Conservation (phyloP, 805 yeast genomes). For the Clavispora santaluciae region DNA sequence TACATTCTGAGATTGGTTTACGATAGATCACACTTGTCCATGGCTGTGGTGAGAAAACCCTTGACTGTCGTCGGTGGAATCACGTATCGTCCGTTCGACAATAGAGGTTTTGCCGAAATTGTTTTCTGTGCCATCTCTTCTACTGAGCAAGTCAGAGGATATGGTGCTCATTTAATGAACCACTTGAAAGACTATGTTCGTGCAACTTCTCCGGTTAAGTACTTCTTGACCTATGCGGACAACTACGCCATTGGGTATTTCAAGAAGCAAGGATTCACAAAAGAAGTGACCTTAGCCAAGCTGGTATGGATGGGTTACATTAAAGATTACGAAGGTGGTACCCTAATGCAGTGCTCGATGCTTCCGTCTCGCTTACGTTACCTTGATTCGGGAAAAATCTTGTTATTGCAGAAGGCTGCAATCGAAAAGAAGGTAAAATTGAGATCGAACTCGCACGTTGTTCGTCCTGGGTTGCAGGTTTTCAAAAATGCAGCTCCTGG, state of each 20-base stretch:
- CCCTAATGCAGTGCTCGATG: constrained; percentile 96
- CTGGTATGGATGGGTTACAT: constrained; percentile 97
- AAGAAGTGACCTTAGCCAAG: constrained; percentile 83
- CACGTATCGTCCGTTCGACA: constrained; percentile 90
- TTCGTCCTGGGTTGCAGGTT: constrained; percentile 73
- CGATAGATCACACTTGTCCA: constrained; percentile 89
- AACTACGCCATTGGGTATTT: constrained; percentile 98
- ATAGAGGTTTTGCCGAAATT: constrained; percentile 91
- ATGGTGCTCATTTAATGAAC: constrained; percentile 98
- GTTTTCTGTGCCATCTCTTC: constrained; percentile 98
- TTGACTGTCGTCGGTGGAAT: constrained; percentile 97
- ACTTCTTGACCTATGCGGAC: constrained; percentile 94
- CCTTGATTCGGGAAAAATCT: constrained; percentile 80
- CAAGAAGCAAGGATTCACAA: constrained; percentile 96
- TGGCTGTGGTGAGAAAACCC: constrained; percentile 93
- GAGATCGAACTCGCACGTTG: constrained; percentile 71
- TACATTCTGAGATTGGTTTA: constrained; percentile 92
- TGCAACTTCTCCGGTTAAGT: constrained; percentile 77
- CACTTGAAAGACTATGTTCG: constrained; percentile 94
- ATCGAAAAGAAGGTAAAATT: constrained; percentile 77
- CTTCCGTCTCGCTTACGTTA: constrained; percentile 77
- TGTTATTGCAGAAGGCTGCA: constrained; percentile 88
- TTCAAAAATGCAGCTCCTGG: constrained; percentile 62
- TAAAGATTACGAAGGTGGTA: constrained; percentile 98
- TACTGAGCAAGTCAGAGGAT: constrained; percentile 96